These are phyloP conservation scores for Lumnitzera littorea DNA, from an alignment of 345 rosid genomes.

Conservation along the genomic window DNA sequence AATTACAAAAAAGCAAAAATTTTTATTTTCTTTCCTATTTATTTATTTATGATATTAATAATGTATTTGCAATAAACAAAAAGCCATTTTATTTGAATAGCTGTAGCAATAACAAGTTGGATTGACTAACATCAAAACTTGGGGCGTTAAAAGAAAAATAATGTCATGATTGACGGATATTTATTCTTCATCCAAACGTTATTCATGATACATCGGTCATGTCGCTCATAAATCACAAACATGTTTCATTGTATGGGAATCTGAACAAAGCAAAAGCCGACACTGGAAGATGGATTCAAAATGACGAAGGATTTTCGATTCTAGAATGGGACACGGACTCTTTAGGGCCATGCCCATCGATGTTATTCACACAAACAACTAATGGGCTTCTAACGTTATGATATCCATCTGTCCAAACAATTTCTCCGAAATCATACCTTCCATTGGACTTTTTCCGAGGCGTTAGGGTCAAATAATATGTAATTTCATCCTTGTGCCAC, in stretches of 20 bases:
- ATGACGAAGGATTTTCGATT: not conserved
- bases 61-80: too few relatives aligned
- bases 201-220: not conserved
- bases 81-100: too few relatives aligned
- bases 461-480: slow-evolving; percentile 41
- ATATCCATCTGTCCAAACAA: slow-evolving; percentile 52
- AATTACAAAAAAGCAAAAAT: too few relatives aligned
- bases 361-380: slow-evolving; percentile 34
- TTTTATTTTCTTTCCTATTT: too few relatives aligned
- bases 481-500: slow-evolving; percentile 19
- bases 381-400: slow-evolving; percentile 60
- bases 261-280: not conserved
- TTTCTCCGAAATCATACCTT: slow-evolving; percentile 59
- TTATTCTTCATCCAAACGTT: not conserved
- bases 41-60: too few relatives aligned
- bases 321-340: not conserved
- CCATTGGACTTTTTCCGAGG: slow-evolving; percentile 35
- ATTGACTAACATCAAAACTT: too few relatives aligned
- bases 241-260: not conserved
- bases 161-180: not conserved
- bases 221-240: not conserved
- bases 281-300: not conserved
- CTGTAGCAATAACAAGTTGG: too few relatives aligned
- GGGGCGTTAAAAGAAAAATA: too few relatives aligned
- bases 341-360: not conserved